A percentile compares a stretch with the other conserved stretches of the same genome.
phyloP scores from a whole-genome alignment of 192 early-diverging fungal genomes.

The Entomortierella lignicola region DNA sequence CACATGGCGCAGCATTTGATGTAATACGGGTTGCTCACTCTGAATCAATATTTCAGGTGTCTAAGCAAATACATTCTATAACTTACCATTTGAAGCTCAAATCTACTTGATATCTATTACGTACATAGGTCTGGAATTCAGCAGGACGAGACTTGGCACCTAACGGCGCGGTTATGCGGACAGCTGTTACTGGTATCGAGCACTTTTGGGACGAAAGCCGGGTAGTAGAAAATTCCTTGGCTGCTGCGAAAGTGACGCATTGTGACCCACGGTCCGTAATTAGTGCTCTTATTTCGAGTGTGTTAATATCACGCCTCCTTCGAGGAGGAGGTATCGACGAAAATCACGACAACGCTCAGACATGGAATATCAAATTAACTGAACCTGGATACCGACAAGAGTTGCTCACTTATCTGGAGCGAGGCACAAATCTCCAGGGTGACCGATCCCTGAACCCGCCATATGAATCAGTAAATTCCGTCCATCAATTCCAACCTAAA shows the following conservation, averaged over 20 bases:
- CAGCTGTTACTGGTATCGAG: constrained; percentile 46
- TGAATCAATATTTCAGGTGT: too few species aligned
- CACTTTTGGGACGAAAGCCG: constrained; percentile 53
- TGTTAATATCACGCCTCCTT: constrained; percentile 51
- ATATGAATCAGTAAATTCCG: constrained; percentile 6
- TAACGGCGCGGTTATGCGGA: constrained; percentile 56
- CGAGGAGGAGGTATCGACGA: constrained; percentile 27
- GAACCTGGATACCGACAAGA: constrained; percentile 13
- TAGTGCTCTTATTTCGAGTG: constrained; percentile 38
- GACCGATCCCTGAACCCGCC: constrained; percentile 16
- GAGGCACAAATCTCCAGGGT: constrained; percentile 24
- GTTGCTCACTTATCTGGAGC: constrained; percentile 20
- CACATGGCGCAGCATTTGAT: constrained; percentile 54
- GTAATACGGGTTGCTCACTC: too few species aligned
- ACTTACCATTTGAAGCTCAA: too few species aligned
- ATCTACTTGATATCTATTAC: too few species aligned
- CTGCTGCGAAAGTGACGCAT: constrained; percentile 58
- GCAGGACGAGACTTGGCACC: constrained; percentile 43
- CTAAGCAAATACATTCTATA: too few species aligned
- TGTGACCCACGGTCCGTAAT: constrained; percentile 55
- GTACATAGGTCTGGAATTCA: constrained; percentile 50
- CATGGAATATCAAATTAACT: constrained; percentile 21
- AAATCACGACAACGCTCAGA: neutral
- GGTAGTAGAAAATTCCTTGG: constrained; percentile 51
- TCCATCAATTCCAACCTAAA: constrained; percentile 21